These are phyloP conservation scores for Acarospora socialis DNA, from an alignment of 2,329 filamentous ascomycete species.

Conservation along the genomic window DNA sequence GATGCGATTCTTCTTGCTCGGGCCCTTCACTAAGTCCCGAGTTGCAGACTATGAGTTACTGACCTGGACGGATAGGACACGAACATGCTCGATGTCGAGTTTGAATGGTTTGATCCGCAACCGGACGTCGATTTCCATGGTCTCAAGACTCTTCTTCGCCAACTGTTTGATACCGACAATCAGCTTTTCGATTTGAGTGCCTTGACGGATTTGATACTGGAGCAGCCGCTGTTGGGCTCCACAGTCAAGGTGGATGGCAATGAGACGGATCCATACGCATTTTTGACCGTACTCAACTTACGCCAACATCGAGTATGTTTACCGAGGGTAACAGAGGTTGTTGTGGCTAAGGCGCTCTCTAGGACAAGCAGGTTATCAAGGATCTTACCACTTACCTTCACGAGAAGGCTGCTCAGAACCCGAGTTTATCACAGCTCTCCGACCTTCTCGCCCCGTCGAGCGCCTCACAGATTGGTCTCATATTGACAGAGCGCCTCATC, in stretches of 20 bases:
- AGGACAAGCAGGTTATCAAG: conserved; percentile 57
- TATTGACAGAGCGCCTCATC: conserved; percentile 86
- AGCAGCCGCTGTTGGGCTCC: conserved; percentile 76
- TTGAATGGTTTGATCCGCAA: conserved; percentile 97
- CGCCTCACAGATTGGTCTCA: conserved; percentile 56
- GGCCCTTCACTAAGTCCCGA: too few relatives aligned
- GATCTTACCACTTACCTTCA: conserved; percentile 58
- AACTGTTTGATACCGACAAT: conserved; percentile 82
- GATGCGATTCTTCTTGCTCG: conserved; percentile 3
- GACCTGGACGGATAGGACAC: conserved; percentile 47
- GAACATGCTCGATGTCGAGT: conserved; percentile 87
- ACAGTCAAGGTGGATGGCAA: conserved; percentile 97
- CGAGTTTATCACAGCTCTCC: conserved; percentile 42
- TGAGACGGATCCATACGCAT: conserved; percentile 81
- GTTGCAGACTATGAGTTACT: conserved; percentile 1
- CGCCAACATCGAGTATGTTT: conserved; percentile 42
- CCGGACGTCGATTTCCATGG: conserved; percentile 87
- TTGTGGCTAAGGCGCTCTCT: conserved; percentile 1
- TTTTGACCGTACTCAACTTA: conserved; percentile 77
- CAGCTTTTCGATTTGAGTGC: conserved; percentile 76
- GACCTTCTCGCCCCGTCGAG: conserved; percentile 41
- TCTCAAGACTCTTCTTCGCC: conserved; percentile 74
- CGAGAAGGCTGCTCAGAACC: conserved; percentile 36
- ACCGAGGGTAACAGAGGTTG: not conserved
- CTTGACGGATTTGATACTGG: conserved; percentile 71